These are phyloP conservation scores for Didymella pinodella DNA, from an alignment of 2,329 filamentous ascomycete species.

Conservation along the genomic window DNA sequence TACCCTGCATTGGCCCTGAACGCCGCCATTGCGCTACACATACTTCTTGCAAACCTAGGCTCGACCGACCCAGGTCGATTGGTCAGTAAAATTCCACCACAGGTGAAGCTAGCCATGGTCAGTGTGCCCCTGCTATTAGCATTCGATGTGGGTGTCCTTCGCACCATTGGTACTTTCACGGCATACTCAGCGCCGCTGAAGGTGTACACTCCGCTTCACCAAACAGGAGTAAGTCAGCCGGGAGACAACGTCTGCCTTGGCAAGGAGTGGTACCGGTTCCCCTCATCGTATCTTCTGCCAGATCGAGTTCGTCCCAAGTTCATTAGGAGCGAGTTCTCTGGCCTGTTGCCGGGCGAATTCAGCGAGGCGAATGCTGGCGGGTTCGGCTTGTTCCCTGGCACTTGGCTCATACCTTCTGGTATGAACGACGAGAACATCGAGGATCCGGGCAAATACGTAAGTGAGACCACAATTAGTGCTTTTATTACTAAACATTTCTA, in stretches of 20 bases:
- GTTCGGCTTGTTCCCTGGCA: constrained; percentile 80
- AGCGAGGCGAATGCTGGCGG: constrained; percentile 70
- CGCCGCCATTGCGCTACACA: constrained; percentile 83
- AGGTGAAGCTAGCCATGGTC: constrained; percentile 73
- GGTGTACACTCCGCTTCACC: constrained; percentile 72
- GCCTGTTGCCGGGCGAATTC: constrained; percentile 90
- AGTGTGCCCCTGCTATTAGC: constrained; percentile 68
- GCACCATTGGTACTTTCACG: constrained; percentile 78
- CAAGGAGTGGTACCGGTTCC: constrained; percentile 99
- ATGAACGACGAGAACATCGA: constrained; percentile 94
- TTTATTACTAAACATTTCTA: constrained; percentile 42
- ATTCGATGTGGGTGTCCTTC: constrained; percentile 71
- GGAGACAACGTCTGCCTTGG: constrained; percentile 84
- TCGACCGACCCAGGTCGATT: constrained; percentile 72
- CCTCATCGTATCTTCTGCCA: constrained; percentile 89
- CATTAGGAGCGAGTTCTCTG: constrained; percentile 86
- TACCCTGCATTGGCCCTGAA: constrained; percentile 93
- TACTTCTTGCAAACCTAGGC: constrained; percentile 77
- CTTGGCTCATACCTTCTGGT: constrained; percentile 79
- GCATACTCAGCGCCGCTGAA: constrained; percentile 83
- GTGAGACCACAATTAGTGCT: constrained; percentile 30
- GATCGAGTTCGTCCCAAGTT: constrained; percentile 86
- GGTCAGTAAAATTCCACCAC: constrained; percentile 74
- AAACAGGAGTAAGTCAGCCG: constrained; percentile 60
- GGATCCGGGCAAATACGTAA: constrained; percentile 84